Conservation (phyloP, 129 eudicot species). For the Scalesia atractyloides region DNA sequence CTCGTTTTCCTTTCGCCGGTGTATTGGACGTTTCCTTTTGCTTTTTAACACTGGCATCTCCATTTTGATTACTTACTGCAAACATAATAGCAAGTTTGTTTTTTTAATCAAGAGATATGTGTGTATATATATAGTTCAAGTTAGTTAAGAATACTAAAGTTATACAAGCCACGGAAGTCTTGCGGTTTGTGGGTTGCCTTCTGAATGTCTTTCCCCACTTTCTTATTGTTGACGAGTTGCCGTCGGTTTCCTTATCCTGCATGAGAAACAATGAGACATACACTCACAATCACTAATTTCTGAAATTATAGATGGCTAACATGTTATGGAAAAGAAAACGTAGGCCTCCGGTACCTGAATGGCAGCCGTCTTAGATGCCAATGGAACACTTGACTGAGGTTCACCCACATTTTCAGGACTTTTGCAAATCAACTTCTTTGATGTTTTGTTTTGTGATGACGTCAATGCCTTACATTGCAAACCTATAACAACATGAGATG, state of each 20-base stretch:
- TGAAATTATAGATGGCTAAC: constrained; percentile 7
- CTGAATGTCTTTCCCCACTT: constrained; percentile 63
- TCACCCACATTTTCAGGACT: constrained; percentile 4
- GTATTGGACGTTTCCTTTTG: constrained; percentile 24
- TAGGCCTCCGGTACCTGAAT: constrained; percentile 1
- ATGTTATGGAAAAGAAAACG: neutral
- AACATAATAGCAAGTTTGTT: neutral
- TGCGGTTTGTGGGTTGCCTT: neutral
- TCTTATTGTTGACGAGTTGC: constrained; percentile 29
- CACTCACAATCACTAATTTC: constrained; percentile 2
- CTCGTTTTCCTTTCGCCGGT: constrained; percentile 37
- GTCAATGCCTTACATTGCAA: too few species aligned
- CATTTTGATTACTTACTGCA: constrained; percentile 33
- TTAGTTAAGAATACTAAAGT: neutral
- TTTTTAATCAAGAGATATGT: neutral
- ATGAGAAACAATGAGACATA: constrained; percentile 20
- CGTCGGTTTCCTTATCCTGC: constrained; percentile 41
- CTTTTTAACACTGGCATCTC: constrained; percentile 23
- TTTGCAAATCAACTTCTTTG: constrained; percentile 1
- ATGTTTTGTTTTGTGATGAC: constrained; percentile 17
- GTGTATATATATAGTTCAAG: neutral
- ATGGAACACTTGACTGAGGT: constrained; percentile 19
- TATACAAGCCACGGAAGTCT: constrained; percentile 42
- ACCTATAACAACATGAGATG: too few species aligned
- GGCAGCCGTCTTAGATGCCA: constrained; percentile 11